Conservation (phyloP, 768 basidiomycete species). For the Lactifluus pinguis region DNA sequence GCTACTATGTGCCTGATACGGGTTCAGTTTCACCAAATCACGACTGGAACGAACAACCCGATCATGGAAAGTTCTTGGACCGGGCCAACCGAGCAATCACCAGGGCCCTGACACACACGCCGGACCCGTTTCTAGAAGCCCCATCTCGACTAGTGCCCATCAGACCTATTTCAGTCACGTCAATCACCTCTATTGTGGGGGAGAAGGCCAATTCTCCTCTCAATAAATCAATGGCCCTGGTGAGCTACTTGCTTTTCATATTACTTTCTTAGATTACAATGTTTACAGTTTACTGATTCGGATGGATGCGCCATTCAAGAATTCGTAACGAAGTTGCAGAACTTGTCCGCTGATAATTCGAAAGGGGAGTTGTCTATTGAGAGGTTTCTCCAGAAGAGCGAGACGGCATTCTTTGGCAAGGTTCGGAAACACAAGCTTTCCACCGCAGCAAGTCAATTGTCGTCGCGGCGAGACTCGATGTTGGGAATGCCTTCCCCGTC, state of each 20-base stretch:
- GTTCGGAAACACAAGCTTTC: constrained; percentile 83
- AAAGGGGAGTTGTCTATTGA: constrained; percentile 89
- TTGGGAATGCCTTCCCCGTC: constrained; percentile 67
- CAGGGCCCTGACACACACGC: constrained; percentile 63
- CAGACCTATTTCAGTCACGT: constrained; percentile 77
- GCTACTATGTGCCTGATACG: constrained; percentile 43
- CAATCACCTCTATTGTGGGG: constrained; percentile 84
- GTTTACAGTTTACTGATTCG: constrained; percentile 74
- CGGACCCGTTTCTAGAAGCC: constrained; percentile 81
- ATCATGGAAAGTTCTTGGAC: constrained; percentile 42
- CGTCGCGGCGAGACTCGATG: constrained; percentile 72
- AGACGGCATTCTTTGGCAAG: constrained; percentile 87
- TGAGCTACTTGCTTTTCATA: constrained; percentile 28
- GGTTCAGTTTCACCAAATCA: constrained; percentile 41
- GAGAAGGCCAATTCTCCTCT: constrained; percentile 86
- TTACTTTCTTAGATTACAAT: constrained; percentile 9
- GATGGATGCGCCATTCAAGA: constrained; percentile 87
- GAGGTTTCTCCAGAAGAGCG: constrained; percentile 81
- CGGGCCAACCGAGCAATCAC: constrained; percentile 79
- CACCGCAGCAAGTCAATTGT: constrained; percentile 69
- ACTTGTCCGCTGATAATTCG: constrained; percentile 75
- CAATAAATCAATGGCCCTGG: constrained; percentile 88
- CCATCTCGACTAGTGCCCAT: constrained; percentile 68
- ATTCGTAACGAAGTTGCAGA: constrained; percentile 78
- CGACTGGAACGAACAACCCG: constrained; percentile 28